Percentiles rank a stretch among this genome's conserved stretches.
These are phyloP conservation scores for Macrotyloma uniflorum DNA, from an alignment of 306 rosid genomes.

Conservation along the genomic window DNA sequence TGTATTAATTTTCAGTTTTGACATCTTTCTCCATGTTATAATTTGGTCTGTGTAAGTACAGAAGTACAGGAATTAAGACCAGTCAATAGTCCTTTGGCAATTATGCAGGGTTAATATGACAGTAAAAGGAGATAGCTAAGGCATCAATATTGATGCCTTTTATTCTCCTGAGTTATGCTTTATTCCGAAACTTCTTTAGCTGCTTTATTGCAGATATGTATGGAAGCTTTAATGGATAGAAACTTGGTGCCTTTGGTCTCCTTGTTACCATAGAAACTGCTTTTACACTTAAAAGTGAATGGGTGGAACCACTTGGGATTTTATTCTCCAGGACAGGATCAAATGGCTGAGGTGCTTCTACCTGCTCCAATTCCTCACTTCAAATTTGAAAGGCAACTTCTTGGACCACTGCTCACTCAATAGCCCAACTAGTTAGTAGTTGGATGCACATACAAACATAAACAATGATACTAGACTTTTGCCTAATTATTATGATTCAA, in stretches of 20 bases:
- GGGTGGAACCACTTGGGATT: slow-evolving; percentile 38
- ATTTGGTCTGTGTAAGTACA: not conserved
- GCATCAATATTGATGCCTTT: slow-evolving; percentile 57
- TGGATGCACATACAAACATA: not conserved
- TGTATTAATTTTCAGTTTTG: too few relatives aligned
- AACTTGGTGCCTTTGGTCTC: slow-evolving; percentile 67
- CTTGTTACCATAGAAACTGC: slow-evolving; percentile 46
- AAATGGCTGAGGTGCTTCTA: slow-evolving; percentile 18
- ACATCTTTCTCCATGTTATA: too few relatives aligned
- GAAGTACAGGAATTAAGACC: slow-evolving; percentile 27
- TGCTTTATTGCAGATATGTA: slow-evolving; percentile 51
- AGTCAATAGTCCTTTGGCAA: slow-evolving; percentile 44
- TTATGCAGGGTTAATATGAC: slow-evolving; percentile 18
- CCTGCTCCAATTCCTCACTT: not conserved
- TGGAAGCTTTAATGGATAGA: slow-evolving; percentile 45
- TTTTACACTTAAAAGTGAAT: slow-evolving; percentile 54
- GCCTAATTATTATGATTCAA: too few relatives aligned
- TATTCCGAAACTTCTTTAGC: slow-evolving; percentile 66
- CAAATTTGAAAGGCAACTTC: slow-evolving; percentile 24
- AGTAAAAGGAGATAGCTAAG: slow-evolving; percentile 41
- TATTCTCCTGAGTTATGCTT: slow-evolving; percentile 43
- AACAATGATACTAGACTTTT: too few relatives aligned
- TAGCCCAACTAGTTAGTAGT: slow-evolving; percentile 15
- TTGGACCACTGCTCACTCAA: slow-evolving; percentile 32
- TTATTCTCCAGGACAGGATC: slow-evolving; percentile 44